Conservation (phyloP, 345 rosid genomes). For the Microthlaspi erraticum region DNA sequence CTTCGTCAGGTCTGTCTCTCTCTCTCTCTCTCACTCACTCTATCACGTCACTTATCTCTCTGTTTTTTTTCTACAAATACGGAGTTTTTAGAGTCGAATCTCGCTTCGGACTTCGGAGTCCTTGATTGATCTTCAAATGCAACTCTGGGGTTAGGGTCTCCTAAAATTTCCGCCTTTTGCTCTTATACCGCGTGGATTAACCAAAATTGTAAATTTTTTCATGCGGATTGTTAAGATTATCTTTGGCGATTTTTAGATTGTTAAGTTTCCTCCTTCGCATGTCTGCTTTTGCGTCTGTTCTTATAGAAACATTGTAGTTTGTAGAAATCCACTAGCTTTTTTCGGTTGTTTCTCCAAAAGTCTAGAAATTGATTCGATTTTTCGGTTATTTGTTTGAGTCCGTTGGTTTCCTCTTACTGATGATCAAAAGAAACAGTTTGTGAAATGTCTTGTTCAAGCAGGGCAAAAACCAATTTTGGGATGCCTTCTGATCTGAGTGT, state of each 20-base stretch:
- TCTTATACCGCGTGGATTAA: not conserved
- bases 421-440: conserved; percentile 33
- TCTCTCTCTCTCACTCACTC: not conserved
- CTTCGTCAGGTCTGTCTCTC: conserved; percentile 29
- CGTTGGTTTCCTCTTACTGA: conserved; percentile 28
- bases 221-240: conserved; percentile 10
- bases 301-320: not conserved
- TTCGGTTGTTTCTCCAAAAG: not conserved
- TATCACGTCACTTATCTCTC: not conserved
- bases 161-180: not conserved
- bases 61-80: not conserved
- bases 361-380: conserved; percentile 7
- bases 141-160: conserved; percentile 19
- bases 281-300: not conserved
- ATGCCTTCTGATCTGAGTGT: conserved; percentile 31
- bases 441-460: conserved; percentile 33
- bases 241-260: not conserved
- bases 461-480: conserved; percentile 26
- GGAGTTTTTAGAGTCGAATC: not conserved
- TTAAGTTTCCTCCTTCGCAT: not conserved
- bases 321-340: not conserved
- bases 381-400: not conserved
- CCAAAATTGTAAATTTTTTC: not conserved
- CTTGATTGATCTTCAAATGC: not conserved
- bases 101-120: not conserved